A percentile compares a stretch with the other conserved stretches of the same genome.
These are phyloP conservation scores for Phytophthora macrochlamydospora DNA, from an alignment of 352 stramenopile genomes.

Conservation along the genomic window DNA sequence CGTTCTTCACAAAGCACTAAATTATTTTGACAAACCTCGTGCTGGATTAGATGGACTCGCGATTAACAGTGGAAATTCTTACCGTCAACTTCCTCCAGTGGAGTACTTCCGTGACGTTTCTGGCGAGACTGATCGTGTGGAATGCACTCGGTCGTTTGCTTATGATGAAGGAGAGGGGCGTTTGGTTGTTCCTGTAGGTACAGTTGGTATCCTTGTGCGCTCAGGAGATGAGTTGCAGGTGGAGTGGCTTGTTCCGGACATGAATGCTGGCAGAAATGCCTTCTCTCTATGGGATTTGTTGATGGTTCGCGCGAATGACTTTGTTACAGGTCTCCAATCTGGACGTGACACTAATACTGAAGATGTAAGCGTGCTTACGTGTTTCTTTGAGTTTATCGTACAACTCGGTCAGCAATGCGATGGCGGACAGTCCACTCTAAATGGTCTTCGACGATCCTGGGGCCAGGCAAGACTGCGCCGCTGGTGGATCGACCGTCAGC, in stretches of 20 bases:
- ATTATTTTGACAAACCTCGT: constrained; percentile 50
- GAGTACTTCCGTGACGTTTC: constrained; percentile 46
- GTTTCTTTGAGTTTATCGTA: constrained; percentile 63
- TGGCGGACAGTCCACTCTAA: constrained; percentile 23
- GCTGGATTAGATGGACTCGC: constrained; percentile 18
- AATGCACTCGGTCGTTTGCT: constrained; percentile 58
- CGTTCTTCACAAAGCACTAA: constrained; percentile 55
- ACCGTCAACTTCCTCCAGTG: constrained; percentile 44
- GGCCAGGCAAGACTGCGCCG: constrained; percentile 53
- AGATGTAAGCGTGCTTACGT: constrained; percentile 51
- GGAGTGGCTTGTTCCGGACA: constrained; percentile 44
- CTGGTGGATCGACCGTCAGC: constrained; percentile 52
- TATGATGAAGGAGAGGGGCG: constrained; percentile 37
- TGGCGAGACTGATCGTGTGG: constrained; percentile 20
- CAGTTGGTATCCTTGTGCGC: constrained; percentile 30
- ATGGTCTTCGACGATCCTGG: constrained; percentile 51
- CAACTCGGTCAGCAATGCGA: constrained; percentile 44
- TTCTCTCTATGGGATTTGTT: constrained; percentile 59
- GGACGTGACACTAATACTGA: constrained; percentile 23
- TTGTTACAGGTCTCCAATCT: constrained; percentile 50
- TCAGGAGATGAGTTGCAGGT: constrained; percentile 36
- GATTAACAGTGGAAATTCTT: constrained; percentile 4
- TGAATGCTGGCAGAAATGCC: constrained; percentile 3
- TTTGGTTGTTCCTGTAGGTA: constrained; percentile 50
- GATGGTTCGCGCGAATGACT: constrained; percentile 39